Conservation (phyloP, 371 early-diverging fungal species). For the Amoeboaphelidium occidentale region DNA sequence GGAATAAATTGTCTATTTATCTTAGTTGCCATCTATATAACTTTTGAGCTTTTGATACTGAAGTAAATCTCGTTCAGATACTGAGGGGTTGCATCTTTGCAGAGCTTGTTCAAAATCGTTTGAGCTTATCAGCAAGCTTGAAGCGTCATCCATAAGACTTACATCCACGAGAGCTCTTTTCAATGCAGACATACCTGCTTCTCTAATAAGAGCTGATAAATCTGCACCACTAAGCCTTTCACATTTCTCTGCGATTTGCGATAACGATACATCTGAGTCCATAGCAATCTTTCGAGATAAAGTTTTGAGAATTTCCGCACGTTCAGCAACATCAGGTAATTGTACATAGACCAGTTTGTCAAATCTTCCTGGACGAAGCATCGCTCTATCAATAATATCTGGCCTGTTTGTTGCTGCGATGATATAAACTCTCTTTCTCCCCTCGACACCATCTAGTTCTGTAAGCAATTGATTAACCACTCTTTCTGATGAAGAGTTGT, state of each 20-base stretch:
- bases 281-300: slow-evolving; percentile 60
- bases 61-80: too few relatives aligned
- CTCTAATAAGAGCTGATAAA: slow-evolving; percentile 66
- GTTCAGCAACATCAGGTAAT: slow-evolving; percentile 54
- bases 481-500: slow-evolving; percentile 66
- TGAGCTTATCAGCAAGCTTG: too few relatives aligned
- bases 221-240: slow-evolving; percentile 87
- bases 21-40: too few relatives aligned
- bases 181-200: slow-evolving; percentile 64
- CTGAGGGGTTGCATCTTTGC: too few relatives aligned
- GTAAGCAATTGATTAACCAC: slow-evolving; percentile 96
- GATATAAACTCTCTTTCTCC: slow-evolving; percentile 71
- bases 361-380: slow-evolving; percentile 95
- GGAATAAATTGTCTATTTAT: too few relatives aligned
- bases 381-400: slow-evolving; percentile 86
- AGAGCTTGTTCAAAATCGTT: too few relatives aligned
- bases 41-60: too few relatives aligned
- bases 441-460: slow-evolving; percentile 93
- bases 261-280: slow-evolving; percentile 32
- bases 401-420: slow-evolving; percentile 99
- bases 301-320: slow-evolving; percentile 68
- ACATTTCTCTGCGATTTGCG: slow-evolving; percentile 39
- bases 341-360: slow-evolving; percentile 93
- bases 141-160: too few relatives aligned
- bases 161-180: slow-evolving; percentile 2